A percentile compares a stretch with the other conserved stretches of the same genome.
Evolutionary conservation across 1,284 basidiomycete species (phyloP).

Genomic region (Polyporus tsugae): DNA sequence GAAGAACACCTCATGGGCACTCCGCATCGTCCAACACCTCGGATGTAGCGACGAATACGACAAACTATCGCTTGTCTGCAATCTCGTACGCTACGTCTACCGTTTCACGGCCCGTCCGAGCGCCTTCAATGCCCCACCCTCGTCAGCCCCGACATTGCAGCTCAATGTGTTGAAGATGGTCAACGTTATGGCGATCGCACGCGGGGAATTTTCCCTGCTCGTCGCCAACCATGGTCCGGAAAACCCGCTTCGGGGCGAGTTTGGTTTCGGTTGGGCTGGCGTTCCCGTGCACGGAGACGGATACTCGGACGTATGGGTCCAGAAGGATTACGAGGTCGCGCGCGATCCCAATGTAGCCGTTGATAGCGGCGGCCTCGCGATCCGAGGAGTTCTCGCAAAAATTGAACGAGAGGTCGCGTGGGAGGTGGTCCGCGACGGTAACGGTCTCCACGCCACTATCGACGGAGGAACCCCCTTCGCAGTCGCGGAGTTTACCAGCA

Average conservation of each 20-base stretch:
- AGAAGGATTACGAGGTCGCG: conserved; percentile 26
- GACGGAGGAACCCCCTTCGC: neutral
- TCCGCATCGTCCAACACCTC: conserved; percentile 24
- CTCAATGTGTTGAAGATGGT: conserved; percentile 31
- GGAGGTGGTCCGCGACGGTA: conserved; percentile 9
- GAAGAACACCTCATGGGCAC: conserved; percentile 23
- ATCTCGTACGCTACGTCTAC: conserved; percentile 25
- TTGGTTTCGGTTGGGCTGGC: conserved; percentile 30
- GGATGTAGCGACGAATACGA: conserved; percentile 32
- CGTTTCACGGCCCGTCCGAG: conserved; percentile 21
- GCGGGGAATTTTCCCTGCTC: conserved; percentile 27
- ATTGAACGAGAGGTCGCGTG: conserved; percentile 16
- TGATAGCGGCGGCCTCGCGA: conserved; percentile 11
- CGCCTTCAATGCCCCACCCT: conserved; percentile 4
- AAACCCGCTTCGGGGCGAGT: conserved; percentile 16
- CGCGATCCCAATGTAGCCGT: conserved; percentile 16
- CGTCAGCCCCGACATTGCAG: neutral
- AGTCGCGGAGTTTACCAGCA: neutral
- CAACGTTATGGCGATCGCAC: conserved; percentile 25
- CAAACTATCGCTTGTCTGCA: conserved; percentile 26
- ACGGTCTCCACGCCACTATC: conserved; percentile 15
- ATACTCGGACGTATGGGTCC: conserved; percentile 16
- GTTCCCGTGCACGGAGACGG: conserved; percentile 21
- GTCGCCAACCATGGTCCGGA: conserved; percentile 20
- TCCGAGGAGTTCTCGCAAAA: conserved; percentile 19